phyloP scores from a whole-genome alignment of 176 grass and related monocot genomes.

The Ensete glaucum region DNA sequence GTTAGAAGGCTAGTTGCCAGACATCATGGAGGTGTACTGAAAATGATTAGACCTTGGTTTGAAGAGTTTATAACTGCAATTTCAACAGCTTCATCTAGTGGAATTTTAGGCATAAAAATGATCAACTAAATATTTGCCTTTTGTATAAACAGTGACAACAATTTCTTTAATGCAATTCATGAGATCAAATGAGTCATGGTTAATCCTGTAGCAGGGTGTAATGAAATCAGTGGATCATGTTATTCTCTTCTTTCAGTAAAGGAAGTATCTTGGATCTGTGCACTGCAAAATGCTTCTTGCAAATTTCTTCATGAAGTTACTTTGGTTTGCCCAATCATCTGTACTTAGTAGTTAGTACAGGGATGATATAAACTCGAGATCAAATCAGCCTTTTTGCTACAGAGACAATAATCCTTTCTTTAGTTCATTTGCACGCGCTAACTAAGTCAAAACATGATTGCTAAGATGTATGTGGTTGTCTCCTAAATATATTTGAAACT shows the following conservation, averaged over 20 bases:
- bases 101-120: no score
- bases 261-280: background rate
- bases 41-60: no score
- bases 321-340: background rate
- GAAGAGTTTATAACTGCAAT: no score
- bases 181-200: no score
- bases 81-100: no score
- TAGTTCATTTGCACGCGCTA: background rate
- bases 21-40: no score
- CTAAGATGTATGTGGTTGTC: background rate
- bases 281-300: background rate
- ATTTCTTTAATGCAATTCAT: no score
- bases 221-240: no score
- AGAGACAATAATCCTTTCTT: background rate
- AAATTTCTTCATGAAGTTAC: background rate
- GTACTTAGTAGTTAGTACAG: background rate
- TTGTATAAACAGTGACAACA: no score
- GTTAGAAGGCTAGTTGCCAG: no score
- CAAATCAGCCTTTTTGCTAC: background rate
- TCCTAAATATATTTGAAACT: background rate
- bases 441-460: background rate
- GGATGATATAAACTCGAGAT: background rate
- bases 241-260: background rate
- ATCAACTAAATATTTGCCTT: no score
- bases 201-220: no score